Evolutionary conservation across 2,329 filamentous ascomycete genomes (phyloP), one percentile per base, ranked within the genome.

Genomic region (Trichoderma sp.): DNA sequence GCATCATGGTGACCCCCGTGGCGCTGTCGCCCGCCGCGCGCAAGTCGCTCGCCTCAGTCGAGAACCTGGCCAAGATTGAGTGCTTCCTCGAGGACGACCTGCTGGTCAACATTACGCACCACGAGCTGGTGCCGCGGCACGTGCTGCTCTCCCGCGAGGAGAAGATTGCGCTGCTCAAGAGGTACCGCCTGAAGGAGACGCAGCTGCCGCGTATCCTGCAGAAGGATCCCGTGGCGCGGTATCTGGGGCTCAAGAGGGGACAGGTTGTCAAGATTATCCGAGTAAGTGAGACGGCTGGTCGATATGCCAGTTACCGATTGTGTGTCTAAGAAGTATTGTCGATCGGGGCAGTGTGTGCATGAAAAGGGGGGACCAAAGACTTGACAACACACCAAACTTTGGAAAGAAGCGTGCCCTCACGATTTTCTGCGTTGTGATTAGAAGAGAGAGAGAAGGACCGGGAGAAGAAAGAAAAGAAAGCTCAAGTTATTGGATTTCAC

Each of bases 221-320:
- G 73, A 92, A 92, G 74, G 96, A 99, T 79, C 96, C 96, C 3
- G 94, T 99, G 64, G 93, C 96, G 30, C 90, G 91, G 75, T 99
- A 98, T 80, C 83, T 97, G 67, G 96, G 96, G 14, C 83, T 99
- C 78, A 91, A 92, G 83, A 87, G 94, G 77, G 94, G 94, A 4
- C 92, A 97, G 81, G 94, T 99, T 3, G 96, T 99, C 76, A 99
- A 99, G 88, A 99, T 99, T 76, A 97, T 99, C 76, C 87, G 96
- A 73, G 94, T 91, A 80, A 94, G 91, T 77, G 96, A 98, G 85
- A 99, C 96, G 68, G 96, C 96, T 16, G 96, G 96, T 71, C 87
- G 96, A 65, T 99, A 99, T 82, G 96, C 96, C 59, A 97, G 93
- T 87, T 99, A 99, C 82, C 86, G 95, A 75, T 77, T 90, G 67